Evolutionary conservation across 2,329 filamentous ascomycete genomes (phyloP).

Genomic region (Ascochyta fabae): DNA sequence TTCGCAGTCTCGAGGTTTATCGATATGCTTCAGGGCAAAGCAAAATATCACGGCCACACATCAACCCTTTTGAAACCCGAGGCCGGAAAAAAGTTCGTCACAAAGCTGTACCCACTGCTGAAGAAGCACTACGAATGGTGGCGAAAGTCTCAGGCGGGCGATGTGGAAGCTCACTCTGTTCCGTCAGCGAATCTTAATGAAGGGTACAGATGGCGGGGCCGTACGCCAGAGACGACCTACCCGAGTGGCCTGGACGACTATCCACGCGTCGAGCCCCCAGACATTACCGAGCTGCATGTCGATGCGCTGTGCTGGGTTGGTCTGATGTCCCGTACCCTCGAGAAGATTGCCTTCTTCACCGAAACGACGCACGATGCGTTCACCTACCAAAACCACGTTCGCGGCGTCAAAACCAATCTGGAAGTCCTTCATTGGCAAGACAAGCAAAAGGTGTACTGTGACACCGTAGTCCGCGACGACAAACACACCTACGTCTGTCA

Average conservation of each 20-base stretch:
- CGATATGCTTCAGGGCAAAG: slow-evolving; percentile 53
- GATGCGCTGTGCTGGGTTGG: slow-evolving; percentile 95
- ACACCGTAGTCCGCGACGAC: slow-evolving; percentile 87
- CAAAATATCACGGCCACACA: slow-evolving; percentile 61
- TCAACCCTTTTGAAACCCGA: slow-evolving; percentile 65
- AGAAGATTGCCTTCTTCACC: slow-evolving; percentile 76
- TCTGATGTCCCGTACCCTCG: slow-evolving; percentile 83
- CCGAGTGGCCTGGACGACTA: slow-evolving; percentile 95
- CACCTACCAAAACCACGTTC: slow-evolving; percentile 71
- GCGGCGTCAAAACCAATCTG: slow-evolving; percentile 80
- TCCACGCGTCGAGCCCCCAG: slow-evolving; percentile 85
- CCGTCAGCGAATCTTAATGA: slow-evolving; percentile 63
- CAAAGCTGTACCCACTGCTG: slow-evolving; percentile 82
- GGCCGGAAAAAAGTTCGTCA: slow-evolving; percentile 73
- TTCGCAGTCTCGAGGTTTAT: slow-evolving; percentile 82
- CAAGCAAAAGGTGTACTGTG: slow-evolving; percentile 80
- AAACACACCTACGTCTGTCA: slow-evolving; percentile 85
- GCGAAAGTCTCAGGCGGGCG: slow-evolving; percentile 83
- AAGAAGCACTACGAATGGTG: slow-evolving; percentile 93
- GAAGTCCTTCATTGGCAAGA: slow-evolving; percentile 92
- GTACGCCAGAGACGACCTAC: slow-evolving; percentile 79
- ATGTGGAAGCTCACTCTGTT: slow-evolving; percentile 51
- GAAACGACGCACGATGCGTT: slow-evolving; percentile 73
- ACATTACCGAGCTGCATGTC: slow-evolving; percentile 89
- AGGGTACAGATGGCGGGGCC: slow-evolving; percentile 90